Evolutionary conservation across 2,329 filamentous ascomycete species (phyloP), one percentile per base, ranked within the genome.

Genomic region (Fusarium sarcochroum): DNA sequence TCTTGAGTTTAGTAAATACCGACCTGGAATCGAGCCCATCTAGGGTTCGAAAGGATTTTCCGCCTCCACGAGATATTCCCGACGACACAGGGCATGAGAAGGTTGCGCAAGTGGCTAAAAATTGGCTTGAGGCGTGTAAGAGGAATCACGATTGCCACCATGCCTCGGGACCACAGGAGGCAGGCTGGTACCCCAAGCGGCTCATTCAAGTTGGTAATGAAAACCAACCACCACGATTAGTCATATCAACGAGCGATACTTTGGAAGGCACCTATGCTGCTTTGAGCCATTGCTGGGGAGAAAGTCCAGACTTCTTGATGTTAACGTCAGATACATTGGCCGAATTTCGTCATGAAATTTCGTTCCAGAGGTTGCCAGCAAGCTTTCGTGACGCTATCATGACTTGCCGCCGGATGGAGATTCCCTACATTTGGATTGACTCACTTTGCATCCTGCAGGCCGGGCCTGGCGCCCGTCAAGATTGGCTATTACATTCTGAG

Each of bases 361-460:
- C 11, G 6, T 3, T 35, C 1, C 10, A 11, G 3, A 5, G 2
- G 3, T 21, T 53, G 13, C 50, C 50, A 4, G 27, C 17, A 9
- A 53, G 40, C 3, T 53, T 47, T 7, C 18, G 17, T 27, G 51
- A 54, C 5, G 23, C 53, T 11, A 21, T 60, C 8, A 21, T n/a
- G 3, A 34, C 57, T 8, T 25, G 44, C 10, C 34, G 23, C 42
- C 52, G 44, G 2, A 34, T 60, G 11, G 37, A 25, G 3, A 41
- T 58, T 3, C 23, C 45, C 3, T 45, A 60, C 1, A 37, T 58
- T 4, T 60, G 57, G 57, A 50, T 60, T 4, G 57, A 60, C 23
- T 58, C 53, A 2, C 44, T 60, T 7, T 60, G 57, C 14, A 60
- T 60, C 4, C 17, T 58, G 3, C 57, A 54, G 11, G 25, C 8